A percentile compares a stretch with the other conserved stretches of the same genome.
Conservation (phyloP, 2,329 filamentous ascomycete genomes). For the Penicillium sp. region DNA sequence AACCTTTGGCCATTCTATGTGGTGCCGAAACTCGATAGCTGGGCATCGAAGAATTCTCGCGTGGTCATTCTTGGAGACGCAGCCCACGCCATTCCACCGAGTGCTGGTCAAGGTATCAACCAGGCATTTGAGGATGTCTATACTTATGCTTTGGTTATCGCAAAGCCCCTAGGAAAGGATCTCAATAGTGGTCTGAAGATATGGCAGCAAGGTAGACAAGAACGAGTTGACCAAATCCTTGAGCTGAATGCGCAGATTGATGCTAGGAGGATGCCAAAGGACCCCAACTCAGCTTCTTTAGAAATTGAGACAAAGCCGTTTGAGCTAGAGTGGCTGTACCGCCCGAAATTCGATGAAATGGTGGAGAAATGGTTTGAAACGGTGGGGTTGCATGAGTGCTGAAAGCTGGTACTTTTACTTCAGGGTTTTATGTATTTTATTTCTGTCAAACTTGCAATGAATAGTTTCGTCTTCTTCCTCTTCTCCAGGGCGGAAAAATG, state of each 20-base stretch:
- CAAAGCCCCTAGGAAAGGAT: slow-evolving; percentile 22
- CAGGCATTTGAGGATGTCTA: slow-evolving; percentile 62
- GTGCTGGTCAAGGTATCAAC: slow-evolving; percentile 63
- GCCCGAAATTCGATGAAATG: slow-evolving; percentile 42
- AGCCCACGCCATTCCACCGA: slow-evolving; percentile 65
- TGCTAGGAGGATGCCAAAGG: slow-evolving; percentile 49
- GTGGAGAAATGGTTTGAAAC: slow-evolving; percentile 34
- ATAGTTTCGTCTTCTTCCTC: too few species aligned
- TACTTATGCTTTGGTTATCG: slow-evolving; percentile 48
- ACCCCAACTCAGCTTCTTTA: slow-evolving; percentile 6
- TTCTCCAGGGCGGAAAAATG: too few species aligned
- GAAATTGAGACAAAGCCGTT: slow-evolving; percentile 35
- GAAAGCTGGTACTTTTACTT: neutral
- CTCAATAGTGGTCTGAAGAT: slow-evolving; percentile 36
- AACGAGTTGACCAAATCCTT: slow-evolving; percentile 53
- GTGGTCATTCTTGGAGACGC: slow-evolving; percentile 63
- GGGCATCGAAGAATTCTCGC: slow-evolving; percentile 44
- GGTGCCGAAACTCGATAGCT: slow-evolving; percentile 52
- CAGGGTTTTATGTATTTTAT: neutral
- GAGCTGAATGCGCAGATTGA: slow-evolving; percentile 56
- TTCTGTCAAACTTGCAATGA: too few species aligned
- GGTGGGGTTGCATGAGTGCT: neutral
- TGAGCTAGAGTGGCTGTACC: slow-evolving; percentile 51
- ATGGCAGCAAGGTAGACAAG: slow-evolving; percentile 57
- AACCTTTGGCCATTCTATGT: slow-evolving; percentile 58